Evolutionary conservation across 2,329 filamentous ascomycete species (phyloP), one percentile per base, ranked within the genome.

Genomic region (Rutstroemia sp.): DNA sequence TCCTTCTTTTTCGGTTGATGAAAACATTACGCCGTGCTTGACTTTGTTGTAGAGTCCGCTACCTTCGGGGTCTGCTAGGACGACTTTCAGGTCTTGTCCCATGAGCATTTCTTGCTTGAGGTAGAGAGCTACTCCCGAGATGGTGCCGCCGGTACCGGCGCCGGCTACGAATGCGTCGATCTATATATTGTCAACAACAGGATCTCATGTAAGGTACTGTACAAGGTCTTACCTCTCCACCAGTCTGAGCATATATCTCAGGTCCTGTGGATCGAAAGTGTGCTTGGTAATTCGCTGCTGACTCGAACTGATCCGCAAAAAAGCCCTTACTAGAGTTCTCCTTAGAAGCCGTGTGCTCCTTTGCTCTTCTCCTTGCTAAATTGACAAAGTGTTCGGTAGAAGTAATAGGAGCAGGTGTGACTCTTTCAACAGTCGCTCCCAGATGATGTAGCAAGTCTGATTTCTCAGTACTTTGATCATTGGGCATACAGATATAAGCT

Each of bases 291-390:
- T 99, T 99, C 34, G 91, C 89, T 51, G 83, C 77, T 25, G 88
- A 92, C 74, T 99, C 94, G 69, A 99, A 99, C 70, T 99, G 94
- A 71, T 99, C 89, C 0, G 92, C 91, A 70, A 97, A 99, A 73
- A 95, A 92, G 21, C 94, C 94, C 51, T 82, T 78, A 62, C 90
- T 92, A 38, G 76, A 78, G 64, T 82, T 81, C 12, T 71, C 66
- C 1, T 75, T 69, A 8, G 77, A 74, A 0, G 71, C 73, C 0
- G 86, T 88, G 69, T 97, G 92, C 63, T 90, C 85, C 52, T 72
- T 72, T 0, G 94, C 92, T 51, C 90, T 83, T 21, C 80, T 79
- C 25, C 90, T 82, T 7, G 94, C 94, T 4, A 91, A 81, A 74
- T 99, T 97, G 69, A 99, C 94, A 69, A 95, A 99, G 73, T 99